phyloP scores from a whole-genome alignment of 1,284 basidiomycete genomes.

The Marasmius tenuissimus region DNA sequence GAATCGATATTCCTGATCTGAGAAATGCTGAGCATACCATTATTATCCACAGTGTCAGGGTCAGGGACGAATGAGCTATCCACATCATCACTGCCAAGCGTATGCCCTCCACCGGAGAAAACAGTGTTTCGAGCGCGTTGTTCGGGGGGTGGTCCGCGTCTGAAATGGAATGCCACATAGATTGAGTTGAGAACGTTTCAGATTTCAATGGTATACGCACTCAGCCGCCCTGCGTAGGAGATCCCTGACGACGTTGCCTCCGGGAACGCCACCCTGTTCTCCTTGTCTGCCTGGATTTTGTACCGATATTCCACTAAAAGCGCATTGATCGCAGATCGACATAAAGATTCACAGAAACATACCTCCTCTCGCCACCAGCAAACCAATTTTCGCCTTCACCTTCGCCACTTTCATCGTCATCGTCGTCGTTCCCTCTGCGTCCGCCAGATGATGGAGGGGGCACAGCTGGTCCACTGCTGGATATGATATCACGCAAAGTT shows the following conservation, averaged over 20 bases:
- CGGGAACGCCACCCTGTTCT: slow-evolving; percentile 38
- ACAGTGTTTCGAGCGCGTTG: slow-evolving; percentile 24
- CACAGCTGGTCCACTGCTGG: slow-evolving; percentile 1
- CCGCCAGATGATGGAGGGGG: neutral
- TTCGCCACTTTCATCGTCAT: slow-evolving; percentile 43
- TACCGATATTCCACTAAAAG: slow-evolving; percentile 80
- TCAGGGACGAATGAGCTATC: slow-evolving; percentile 75
- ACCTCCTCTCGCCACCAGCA: slow-evolving; percentile 89
- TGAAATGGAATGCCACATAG: slow-evolving; percentile 16
- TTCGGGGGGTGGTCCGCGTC: slow-evolving; percentile 40
- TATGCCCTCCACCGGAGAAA: slow-evolving; percentile 79
- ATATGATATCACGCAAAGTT: slow-evolving; percentile 10
- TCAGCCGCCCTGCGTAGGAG: slow-evolving; percentile 82
- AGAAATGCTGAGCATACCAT: slow-evolving; percentile 20
- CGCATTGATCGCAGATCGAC: slow-evolving; percentile 1
- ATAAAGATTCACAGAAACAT: slow-evolving; percentile 14
- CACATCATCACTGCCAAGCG: slow-evolving; percentile 84
- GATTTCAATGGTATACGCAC: slow-evolving; percentile 43
- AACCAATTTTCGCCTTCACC: slow-evolving; percentile 66
- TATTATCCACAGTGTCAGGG: slow-evolving; percentile 40
- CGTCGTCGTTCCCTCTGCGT: slow-evolving; percentile 47
- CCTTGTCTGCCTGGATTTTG: slow-evolving; percentile 74
- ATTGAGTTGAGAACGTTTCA: slow-evolving; percentile 4
- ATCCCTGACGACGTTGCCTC: slow-evolving; percentile 74
- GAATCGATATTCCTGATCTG: neutral